Evolutionary conservation across 306 rosid species (phyloP).

Genomic region (Trifolium fragiferum): DNA sequence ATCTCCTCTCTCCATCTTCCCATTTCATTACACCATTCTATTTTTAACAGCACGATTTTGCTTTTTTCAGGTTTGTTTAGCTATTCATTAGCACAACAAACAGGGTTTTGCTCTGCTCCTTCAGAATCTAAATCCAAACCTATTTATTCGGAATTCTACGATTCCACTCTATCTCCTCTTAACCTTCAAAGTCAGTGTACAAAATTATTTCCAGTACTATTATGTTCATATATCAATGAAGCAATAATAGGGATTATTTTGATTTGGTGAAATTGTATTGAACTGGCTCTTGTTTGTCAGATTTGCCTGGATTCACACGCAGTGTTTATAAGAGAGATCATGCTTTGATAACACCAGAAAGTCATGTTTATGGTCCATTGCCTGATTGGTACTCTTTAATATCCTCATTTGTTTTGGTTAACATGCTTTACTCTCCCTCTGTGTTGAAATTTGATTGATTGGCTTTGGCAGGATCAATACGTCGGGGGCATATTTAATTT

Average conservation of each 20-base stretch:
- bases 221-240: background rate
- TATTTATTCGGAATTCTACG: slow-evolving; percentile 66
- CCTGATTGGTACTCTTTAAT: slow-evolving; percentile 71
- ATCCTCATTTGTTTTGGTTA: slow-evolving; percentile 36
- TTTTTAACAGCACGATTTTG: background rate
- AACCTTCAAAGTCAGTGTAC: slow-evolving; percentile 69
- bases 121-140: slow-evolving; percentile 58
- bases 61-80: slow-evolving; percentile 59
- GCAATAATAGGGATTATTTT: background rate
- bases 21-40: too few relatives aligned
- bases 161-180: slow-evolving; percentile 78
- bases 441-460: slow-evolving; percentile 39
- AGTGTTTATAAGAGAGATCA: slow-evolving; percentile 84
- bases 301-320: slow-evolving; percentile 96
- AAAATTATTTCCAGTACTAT: background rate
- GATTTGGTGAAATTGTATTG: slow-evolving; percentile 16
- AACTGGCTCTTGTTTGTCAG: slow-evolving; percentile 52
- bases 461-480: slow-evolving; percentile 71
- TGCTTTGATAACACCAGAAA: slow-evolving; percentile 89
- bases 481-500: slow-evolving; percentile 76
- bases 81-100: slow-evolving; percentile 49
- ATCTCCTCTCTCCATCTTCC: background rate
- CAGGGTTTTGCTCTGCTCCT: slow-evolving; percentile 81
- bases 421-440: slow-evolving; percentile 34
- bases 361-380: slow-evolving; percentile 89